Base-by-base conservation (phyloP, 495 filamentous ascomycete genomes). In the Hypoxylon trugodes region DNA sequence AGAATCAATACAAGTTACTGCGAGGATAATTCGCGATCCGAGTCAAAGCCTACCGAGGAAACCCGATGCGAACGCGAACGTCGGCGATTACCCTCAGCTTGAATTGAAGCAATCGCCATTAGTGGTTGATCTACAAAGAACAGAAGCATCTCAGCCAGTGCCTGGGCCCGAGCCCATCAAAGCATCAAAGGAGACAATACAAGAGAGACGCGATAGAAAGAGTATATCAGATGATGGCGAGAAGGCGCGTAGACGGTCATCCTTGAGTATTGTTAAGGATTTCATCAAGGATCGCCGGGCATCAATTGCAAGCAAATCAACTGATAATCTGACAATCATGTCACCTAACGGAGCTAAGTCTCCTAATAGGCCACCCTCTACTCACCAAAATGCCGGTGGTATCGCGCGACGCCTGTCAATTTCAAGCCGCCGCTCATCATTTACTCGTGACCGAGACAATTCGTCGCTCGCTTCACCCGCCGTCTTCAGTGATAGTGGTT, bases 1-100 rank as follows among this genome's bases (percentile, higher is more conserved):
- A 43, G 86, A 83, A 74, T 93, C 90, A 9, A 83, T 95, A 7
- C 91, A 92, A 28, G 91, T 95, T 6, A 92, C 89, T 0, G 89
- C 92, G 22, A 85, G 87, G 16, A 93, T 94, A 35, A 75, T 94
- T 24, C 83, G 90, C 22, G 87, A 90, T 45, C 73, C 81, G 30
- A 72, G 43, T 48, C 77, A 73, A 21, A 74, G 47, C 68, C 83
- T 77, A 69, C 77, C 60, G 64, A 78, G 41, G 75, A 84, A 59
- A 18, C 69, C 82, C 10, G 78, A 82, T 35, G 47, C 57, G 9
- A 72, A 71, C 12, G 57, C 53, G n/a, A 75, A 74, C 19, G 48
- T 68, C 9, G 57, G 69, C n/a, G 80, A 81, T 10, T 76, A 68
- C 16, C 75, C 71, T 28, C 76, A 80, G 4, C 73, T 89, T 32